Evolutionary conservation across 73 alveolate species (phyloP), one percentile per base, ranked within the genome.

Genomic region (Tetrahymena malaccensis): DNA sequence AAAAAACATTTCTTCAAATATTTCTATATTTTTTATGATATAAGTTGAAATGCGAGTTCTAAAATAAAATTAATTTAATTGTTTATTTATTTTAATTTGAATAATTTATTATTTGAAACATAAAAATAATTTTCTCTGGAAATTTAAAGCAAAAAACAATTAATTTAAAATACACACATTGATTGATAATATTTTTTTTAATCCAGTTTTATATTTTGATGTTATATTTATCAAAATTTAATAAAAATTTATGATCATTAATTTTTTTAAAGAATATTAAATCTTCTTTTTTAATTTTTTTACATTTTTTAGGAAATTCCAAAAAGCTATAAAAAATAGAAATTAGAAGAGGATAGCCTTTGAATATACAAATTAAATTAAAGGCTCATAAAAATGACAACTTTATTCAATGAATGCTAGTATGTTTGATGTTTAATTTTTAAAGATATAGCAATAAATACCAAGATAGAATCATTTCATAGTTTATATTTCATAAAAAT

Each of bases 401-500:
- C 89, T 70, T 31, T 70, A 70, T 70, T 70, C 21, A 70, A 70
- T 70, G 89, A 70, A 70, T 70, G 89, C 89, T 70, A 70, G 89
- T 70, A 70, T 70, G 31, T 70, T 70, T 70, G 37, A 70, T 9
- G 19, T 70, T 27, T 70, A 27, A 70, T 70, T 70, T 70, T 70
- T 27, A 22, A 25, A 70, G 37, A 27, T 27, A 70, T 27, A 70
- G 37, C 37, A 70, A 70, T 70, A 27, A 22, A 56, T 13, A 22
- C 16, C 15, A 13, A 1, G 21, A 70, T 27, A 8, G 22, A n/a
- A 19, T 27, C 13, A 27, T 70, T 70, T 95, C 95, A 43, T 93
- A 89, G 94, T 55, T 85, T 55, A 94, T 6, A 43, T 95, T 34
- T 95, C 84, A 34, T 85, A 85, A 84, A 97, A 95, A 96, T 97